A percentile compares a stretch with the other conserved stretches of the same genome.
Conservation (phyloP, 1,284 basidiomycete genomes). For the Papiliotrema flavescens region DNA sequence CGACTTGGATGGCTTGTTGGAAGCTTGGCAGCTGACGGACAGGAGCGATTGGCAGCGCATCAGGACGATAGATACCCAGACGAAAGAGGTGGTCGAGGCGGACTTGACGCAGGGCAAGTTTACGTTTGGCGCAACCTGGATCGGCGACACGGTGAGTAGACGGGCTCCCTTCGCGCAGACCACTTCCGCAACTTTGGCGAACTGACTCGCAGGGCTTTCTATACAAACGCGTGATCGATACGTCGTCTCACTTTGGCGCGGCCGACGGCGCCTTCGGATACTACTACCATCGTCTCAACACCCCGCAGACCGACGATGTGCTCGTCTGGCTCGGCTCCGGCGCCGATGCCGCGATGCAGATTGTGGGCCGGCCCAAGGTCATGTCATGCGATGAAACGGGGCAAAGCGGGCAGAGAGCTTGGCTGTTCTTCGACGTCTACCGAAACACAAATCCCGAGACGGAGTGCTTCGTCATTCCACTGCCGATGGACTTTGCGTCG, state of each 20-base stretch:
- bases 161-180: no score
- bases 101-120: conserved; percentile 17
- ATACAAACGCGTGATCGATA: conserved; percentile 9
- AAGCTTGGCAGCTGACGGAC: not conserved
- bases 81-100: conserved; percentile 8
- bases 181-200: not conserved
- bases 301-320: conserved; percentile 12
- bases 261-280: conserved; percentile 14
- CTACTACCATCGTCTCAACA: conserved; percentile 15
- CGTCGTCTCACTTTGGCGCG: not conserved
- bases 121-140: conserved; percentile 17
- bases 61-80: conserved; percentile 12
- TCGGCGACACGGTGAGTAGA: conserved; percentile 11
- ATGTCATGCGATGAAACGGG: not conserved
- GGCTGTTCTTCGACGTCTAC: conserved; percentile 15
- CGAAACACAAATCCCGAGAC: conserved; percentile 20
- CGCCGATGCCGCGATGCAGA: not conserved
- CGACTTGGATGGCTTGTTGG: no score
- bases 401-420: not conserved
- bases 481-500: conserved; percentile 4
- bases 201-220: conserved; percentile 10
- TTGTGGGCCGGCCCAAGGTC: not conserved
- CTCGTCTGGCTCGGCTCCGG: conserved; percentile 10
- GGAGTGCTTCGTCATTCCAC: conserved; percentile 12
- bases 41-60: conserved; percentile 21